Conservation (phyloP, 768 basidiomycete genomes). For the Leccinum boreale region DNA sequence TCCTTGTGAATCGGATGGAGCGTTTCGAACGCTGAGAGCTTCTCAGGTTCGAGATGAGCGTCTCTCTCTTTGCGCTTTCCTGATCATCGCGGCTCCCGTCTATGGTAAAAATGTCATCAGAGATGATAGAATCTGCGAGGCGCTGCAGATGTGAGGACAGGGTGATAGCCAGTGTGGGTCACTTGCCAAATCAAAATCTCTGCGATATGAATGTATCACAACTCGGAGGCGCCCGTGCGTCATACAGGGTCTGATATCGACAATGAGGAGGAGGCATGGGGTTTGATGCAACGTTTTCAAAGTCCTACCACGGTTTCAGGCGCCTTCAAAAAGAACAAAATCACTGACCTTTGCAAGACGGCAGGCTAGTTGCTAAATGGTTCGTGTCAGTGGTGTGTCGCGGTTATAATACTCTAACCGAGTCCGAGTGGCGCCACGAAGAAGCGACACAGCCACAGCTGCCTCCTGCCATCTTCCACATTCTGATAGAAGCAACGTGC, state of each 20-base stretch:
- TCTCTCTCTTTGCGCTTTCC: not conserved
- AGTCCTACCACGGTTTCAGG: not conserved
- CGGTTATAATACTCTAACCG: too few relatives aligned
- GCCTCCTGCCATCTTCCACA: too few relatives aligned
- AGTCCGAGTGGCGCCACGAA: not conserved
- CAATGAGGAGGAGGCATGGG: constrained; percentile 14
- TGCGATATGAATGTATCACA: not conserved
- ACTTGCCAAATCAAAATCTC: not conserved
- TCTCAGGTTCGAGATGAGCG: constrained; percentile 11
- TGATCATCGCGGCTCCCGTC: not conserved
- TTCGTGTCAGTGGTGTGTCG: too few relatives aligned
- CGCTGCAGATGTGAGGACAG: not conserved
- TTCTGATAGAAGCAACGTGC: constrained; percentile 7
- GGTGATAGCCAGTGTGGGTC: not conserved
- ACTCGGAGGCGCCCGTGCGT: not conserved
- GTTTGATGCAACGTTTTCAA: not conserved
- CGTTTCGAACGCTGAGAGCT: constrained; percentile 4
- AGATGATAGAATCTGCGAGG: not conserved
- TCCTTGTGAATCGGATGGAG: constrained; percentile 3
- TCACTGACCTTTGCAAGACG: too few relatives aligned
- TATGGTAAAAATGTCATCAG: not conserved
- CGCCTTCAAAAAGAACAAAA: not conserved
- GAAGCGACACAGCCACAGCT: not conserved
- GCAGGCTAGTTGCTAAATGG: too few relatives aligned
- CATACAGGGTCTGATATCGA: not conserved